Conservation (phyloP, 2,329 filamentous ascomycete species). For the Fusarium begoniae region DNA sequence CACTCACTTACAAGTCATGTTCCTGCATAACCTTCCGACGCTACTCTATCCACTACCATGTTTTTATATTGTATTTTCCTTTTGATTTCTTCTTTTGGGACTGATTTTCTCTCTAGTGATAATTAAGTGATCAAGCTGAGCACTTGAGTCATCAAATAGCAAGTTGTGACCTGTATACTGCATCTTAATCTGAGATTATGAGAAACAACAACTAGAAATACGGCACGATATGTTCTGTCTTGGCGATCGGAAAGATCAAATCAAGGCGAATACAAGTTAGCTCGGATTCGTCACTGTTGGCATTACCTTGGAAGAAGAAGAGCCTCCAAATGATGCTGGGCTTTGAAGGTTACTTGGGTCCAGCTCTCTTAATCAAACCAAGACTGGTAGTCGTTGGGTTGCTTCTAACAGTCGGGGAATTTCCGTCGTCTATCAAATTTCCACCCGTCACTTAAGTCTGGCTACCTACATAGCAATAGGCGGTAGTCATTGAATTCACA, state of each 20-base stretch:
- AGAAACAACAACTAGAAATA: too few species aligned
- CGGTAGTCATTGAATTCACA: background rate
- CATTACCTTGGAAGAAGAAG: background rate
- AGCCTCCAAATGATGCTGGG: background rate
- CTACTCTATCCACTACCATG: background rate
- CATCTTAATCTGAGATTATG: too few species aligned
- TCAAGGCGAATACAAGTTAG: rapidly evolving
- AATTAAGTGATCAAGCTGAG: too few species aligned
- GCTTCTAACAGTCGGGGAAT: rapidly evolving
- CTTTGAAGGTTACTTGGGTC: background rate
- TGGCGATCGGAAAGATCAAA: too few species aligned
- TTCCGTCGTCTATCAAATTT: background rate
- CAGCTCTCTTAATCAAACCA: background rate
- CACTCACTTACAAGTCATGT: background rate
- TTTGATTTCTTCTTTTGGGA: background rate
- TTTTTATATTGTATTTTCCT: background rate
- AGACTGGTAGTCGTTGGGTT: background rate
- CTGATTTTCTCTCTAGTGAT: too few species aligned
- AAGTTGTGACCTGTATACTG: too few species aligned
- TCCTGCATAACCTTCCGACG: background rate
- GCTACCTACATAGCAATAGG: background rate
- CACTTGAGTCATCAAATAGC: too few species aligned
- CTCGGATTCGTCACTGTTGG: too few species aligned
- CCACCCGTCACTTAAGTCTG: background rate
- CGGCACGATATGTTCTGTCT: too few species aligned